Evolutionary conservation across 1,284 basidiomycete species (phyloP).

Genomic region (Mycena sp.): DNA sequence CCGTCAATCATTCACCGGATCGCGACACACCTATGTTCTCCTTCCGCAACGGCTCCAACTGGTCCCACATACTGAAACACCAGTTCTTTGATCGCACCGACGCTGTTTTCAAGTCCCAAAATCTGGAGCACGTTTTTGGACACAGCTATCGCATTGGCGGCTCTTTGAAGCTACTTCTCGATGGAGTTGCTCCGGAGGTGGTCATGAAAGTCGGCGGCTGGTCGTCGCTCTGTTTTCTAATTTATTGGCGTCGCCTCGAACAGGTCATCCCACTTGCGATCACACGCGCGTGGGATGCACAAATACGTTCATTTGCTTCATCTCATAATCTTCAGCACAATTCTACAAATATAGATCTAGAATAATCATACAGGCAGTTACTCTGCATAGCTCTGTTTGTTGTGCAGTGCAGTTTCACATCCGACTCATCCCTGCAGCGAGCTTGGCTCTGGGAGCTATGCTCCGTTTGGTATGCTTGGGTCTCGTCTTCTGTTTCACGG

Average conservation of each 20-base stretch:
- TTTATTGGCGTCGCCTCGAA: constrained; percentile 20
- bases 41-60: not conserved
- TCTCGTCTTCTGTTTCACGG: not conserved
- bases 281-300: constrained; percentile 8
- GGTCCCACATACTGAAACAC: constrained; percentile 21
- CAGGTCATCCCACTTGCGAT: constrained; percentile 2
- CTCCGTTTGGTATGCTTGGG: constrained; percentile 1
- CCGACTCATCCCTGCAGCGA: too few relatives aligned
- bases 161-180: constrained; percentile 6
- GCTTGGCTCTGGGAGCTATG: too few relatives aligned
- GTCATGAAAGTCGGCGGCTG: constrained; percentile 22
- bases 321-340: too few relatives aligned
- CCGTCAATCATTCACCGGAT: constrained; percentile 21
- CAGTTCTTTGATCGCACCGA: constrained; percentile 35
- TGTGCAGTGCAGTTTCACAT: too few relatives aligned
- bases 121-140: constrained; percentile 13
- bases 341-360: not conserved
- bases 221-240: constrained; percentile 22
- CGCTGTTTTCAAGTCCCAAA: constrained; percentile 27
- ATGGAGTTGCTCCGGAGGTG: constrained; percentile 12
- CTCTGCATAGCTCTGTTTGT: not conserved
- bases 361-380: not conserved
- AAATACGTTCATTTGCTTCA: not conserved
- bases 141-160: constrained; percentile 29
- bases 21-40: constrained; percentile 31